phyloP scores from a whole-genome alignment of 2,329 filamentous ascomycete species.

The Acarospora socialis region DNA sequence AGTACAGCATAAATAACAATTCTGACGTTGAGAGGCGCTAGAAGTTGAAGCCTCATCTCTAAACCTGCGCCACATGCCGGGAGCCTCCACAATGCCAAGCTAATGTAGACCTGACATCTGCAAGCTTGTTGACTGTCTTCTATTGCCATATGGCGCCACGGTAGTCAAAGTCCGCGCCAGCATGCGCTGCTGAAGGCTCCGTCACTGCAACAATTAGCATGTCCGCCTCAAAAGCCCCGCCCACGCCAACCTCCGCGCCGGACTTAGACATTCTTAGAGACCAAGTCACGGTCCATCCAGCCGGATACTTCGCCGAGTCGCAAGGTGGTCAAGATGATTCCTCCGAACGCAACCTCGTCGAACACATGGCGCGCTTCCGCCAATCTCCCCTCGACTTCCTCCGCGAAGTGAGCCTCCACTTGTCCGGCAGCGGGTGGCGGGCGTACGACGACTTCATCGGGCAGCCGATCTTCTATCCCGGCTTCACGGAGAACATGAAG shows the following conservation, averaged over 20 bases:
- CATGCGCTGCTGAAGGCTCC: too few relatives aligned
- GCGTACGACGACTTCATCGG: constrained; percentile 84
- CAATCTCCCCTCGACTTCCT: constrained; percentile 63
- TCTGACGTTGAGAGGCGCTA: too few relatives aligned
- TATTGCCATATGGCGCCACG: too few relatives aligned
- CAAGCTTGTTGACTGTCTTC: too few relatives aligned
- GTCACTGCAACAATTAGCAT: too few relatives aligned
- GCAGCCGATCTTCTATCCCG: constrained; percentile 82
- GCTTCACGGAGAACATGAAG: constrained; percentile 87
- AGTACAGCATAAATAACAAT: too few relatives aligned
- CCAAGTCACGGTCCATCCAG: constrained; percentile 59
- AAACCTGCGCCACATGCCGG: too few relatives aligned
- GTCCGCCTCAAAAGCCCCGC: too few relatives aligned
- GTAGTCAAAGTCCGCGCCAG: too few relatives aligned
- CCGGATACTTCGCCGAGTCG: constrained; percentile 46
- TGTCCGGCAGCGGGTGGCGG: constrained; percentile 88
- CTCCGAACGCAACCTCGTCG: constrained; percentile 35
- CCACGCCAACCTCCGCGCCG: constrained; percentile 44
- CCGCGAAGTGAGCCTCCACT: constrained; percentile 82
- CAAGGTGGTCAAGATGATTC: constrained; percentile 31
- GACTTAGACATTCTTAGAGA: constrained; percentile 65
- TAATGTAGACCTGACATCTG: too few relatives aligned
- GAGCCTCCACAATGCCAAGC: too few relatives aligned
- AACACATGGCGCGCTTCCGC: constrained; percentile 78
- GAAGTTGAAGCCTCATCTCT: too few relatives aligned